Conservation (phyloP, 1,139 yeast genomes). For the Debaryomyces sp. region DNA sequence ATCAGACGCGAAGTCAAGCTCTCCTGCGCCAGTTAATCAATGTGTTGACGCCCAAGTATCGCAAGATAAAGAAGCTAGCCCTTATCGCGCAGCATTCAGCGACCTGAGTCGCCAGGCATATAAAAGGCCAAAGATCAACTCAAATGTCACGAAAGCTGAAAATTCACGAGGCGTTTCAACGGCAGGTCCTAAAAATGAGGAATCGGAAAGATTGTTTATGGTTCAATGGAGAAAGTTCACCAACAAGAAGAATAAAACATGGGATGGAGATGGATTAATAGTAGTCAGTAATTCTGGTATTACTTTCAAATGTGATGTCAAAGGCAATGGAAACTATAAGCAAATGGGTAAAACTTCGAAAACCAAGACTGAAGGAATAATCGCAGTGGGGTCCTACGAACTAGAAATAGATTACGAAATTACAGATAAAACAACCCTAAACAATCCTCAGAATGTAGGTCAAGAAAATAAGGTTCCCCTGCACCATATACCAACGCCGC, state of each 20-base stretch:
- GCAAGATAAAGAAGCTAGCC: background rate
- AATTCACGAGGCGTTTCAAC: background rate
- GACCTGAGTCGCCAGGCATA: background rate
- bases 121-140: constrained; percentile 3
- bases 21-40: background rate
- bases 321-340: constrained; percentile 15
- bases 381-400: constrained; percentile 31
- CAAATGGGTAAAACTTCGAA: constrained; percentile 19
- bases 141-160: background rate
- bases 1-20: background rate
- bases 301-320: constrained; percentile 12
- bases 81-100: background rate
- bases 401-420: constrained; percentile 29
- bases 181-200: background rate
- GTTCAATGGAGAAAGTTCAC: constrained; percentile 75
- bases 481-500: background rate
- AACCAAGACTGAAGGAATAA: constrained; percentile 14
- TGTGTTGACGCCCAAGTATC: background rate
- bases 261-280: constrained; percentile 91
- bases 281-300: constrained; percentile 15
- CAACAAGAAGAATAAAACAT: constrained; percentile 80
- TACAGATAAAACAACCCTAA: background rate
- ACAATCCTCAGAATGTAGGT: background rate
- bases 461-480: background rate
- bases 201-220: constrained; percentile 19